Percentiles rank a stretch among this genome's conserved stretches.
phyloP scores from a whole-genome alignment of 352 stramenopile species.

The Globisporangium alternatum region DNA sequence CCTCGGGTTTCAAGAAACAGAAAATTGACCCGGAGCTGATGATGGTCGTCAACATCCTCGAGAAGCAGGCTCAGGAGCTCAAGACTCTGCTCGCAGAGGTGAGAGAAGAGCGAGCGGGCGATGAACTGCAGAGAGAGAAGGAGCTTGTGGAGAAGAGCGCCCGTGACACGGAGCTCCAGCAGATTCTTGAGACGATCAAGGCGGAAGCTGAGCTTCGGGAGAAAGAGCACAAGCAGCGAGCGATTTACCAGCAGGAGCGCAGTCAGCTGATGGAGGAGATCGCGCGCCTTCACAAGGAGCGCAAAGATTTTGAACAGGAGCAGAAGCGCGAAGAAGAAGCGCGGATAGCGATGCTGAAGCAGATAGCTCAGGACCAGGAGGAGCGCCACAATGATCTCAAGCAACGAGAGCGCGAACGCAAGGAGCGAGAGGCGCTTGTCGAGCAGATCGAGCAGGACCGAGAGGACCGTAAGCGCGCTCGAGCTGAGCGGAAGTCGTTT shows the following conservation, averaged over 20 bases:
- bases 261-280: constrained; percentile 3
- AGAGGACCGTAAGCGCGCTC: not conserved
- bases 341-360: constrained; percentile 2
- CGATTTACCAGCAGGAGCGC: not conserved
- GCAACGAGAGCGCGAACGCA: not conserved
- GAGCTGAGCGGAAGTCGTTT: not conserved
- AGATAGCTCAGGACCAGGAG: constrained; percentile 5
- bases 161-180: not conserved
- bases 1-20: constrained; percentile 1
- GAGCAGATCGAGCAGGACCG: constrained; percentile 7
- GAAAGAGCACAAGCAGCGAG: constrained; percentile 5
- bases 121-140: not conserved
- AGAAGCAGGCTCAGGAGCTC: constrained; percentile 15
- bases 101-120: not conserved
- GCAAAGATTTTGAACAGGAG: not conserved
- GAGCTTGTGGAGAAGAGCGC: not conserved
- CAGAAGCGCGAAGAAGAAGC: not conserved
- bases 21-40: constrained; percentile 10
- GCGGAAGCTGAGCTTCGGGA: not conserved
- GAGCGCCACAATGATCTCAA: constrained; percentile 4
- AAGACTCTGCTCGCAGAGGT: constrained; percentile 6
- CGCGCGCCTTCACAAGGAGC: not conserved
- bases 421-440: not conserved
- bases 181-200: constrained; percentile 9
- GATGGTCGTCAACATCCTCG: constrained; percentile 11